phyloP scores from a whole-genome alignment of 2,329 filamentous ascomycete species.

The Aspergillus sp. region DNA sequence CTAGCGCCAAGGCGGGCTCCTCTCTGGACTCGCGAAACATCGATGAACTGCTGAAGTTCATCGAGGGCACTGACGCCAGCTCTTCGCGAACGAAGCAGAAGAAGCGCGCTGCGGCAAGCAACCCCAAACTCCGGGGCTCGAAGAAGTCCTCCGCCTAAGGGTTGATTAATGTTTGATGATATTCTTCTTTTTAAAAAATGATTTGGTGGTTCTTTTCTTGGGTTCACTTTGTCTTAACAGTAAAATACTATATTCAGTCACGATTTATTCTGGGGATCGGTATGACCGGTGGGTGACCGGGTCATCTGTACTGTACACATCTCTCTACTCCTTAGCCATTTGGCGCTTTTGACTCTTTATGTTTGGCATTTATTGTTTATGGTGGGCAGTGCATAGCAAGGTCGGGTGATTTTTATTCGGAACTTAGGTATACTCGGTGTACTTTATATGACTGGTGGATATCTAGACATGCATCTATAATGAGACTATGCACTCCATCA shows the following conservation, averaged over 20 bases:
- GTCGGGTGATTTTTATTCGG: conserved; percentile 24
- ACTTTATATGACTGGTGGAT: conserved; percentile 22
- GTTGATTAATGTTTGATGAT: not conserved
- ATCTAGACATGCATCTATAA: conserved; percentile 21
- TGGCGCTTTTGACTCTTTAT: conserved; percentile 4
- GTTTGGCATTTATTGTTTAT: conserved; percentile 14
- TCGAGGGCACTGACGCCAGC: conserved; percentile 63
- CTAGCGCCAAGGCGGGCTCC: conserved; percentile 33
- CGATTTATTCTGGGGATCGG: no score
- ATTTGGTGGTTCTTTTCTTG: conserved; percentile 14
- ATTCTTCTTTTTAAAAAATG: not conserved
- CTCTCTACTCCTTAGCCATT: conserved; percentile 29
- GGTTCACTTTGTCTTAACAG: conserved; percentile 25
- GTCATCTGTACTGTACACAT: conserved; percentile 24
- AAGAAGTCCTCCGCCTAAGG: conserved; percentile 33
- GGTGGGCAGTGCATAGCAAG: conserved; percentile 27
- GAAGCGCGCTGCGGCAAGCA: conserved; percentile 38
- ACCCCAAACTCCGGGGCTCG: conserved; percentile 40
- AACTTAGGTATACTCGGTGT: conserved; percentile 17
- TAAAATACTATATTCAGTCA: conserved; percentile 17
- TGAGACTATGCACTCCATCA: conserved; percentile 5
- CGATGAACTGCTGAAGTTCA: conserved; percentile 89
- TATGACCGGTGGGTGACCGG: not conserved
- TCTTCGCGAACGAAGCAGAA: conserved; percentile 39
- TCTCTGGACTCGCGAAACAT: conserved; percentile 74